Evolutionary conservation across 2,329 filamentous ascomycete genomes (phyloP).

Genomic region (Aschersonia sp.): DNA sequence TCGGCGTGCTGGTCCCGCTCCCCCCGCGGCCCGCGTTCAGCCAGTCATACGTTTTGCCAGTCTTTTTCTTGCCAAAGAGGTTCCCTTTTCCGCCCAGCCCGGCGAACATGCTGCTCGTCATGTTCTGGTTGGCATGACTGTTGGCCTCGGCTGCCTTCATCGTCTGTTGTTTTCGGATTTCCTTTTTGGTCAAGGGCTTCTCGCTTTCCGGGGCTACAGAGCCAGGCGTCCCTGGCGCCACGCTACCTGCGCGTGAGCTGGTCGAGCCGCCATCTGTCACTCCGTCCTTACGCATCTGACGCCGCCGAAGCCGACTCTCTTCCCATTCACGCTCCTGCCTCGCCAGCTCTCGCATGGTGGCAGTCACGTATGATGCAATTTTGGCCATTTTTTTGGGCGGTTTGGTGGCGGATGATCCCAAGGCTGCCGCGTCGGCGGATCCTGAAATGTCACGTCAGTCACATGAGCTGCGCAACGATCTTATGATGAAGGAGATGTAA

Average conservation of each 20-base stretch:
- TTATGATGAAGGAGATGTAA: not conserved
- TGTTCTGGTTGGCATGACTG: slow-evolving; percentile 69
- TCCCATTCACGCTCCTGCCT: slow-evolving; percentile 57
- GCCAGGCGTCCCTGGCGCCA: slow-evolving; percentile 46
- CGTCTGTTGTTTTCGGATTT: slow-evolving; percentile 60
- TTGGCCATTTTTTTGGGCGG: slow-evolving; percentile 28
- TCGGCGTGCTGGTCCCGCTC: slow-evolving; percentile 39
- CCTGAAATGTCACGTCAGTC: slow-evolving; percentile 14
- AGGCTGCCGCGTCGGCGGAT: slow-evolving; percentile 18
- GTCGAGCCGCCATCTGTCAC: slow-evolving; percentile 33
- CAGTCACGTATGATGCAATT: slow-evolving; percentile 35
- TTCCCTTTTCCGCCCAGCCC: slow-evolving; percentile 48
- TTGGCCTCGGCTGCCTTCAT: slow-evolving; percentile 66
- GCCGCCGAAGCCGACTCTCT: slow-evolving; percentile 54
- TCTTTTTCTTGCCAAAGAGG: slow-evolving; percentile 44
- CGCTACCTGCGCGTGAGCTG: slow-evolving; percentile 38
- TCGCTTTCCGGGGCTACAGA: slow-evolving; percentile 47
- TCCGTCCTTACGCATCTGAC: slow-evolving; percentile 47
- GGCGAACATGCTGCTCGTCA: slow-evolving; percentile 61
- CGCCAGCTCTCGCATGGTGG: slow-evolving; percentile 46
- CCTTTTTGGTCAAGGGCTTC: slow-evolving; percentile 76
- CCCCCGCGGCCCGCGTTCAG: slow-evolving; percentile 42
- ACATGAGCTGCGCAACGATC: not conserved
- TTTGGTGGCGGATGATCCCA: slow-evolving; percentile 19
- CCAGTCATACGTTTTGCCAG: slow-evolving; percentile 59